Percentiles rank a stretch among this genome's conserved stretches.
phyloP scores from a whole-genome alignment of 805 yeast genomes.

The Candida oleophila region DNA sequence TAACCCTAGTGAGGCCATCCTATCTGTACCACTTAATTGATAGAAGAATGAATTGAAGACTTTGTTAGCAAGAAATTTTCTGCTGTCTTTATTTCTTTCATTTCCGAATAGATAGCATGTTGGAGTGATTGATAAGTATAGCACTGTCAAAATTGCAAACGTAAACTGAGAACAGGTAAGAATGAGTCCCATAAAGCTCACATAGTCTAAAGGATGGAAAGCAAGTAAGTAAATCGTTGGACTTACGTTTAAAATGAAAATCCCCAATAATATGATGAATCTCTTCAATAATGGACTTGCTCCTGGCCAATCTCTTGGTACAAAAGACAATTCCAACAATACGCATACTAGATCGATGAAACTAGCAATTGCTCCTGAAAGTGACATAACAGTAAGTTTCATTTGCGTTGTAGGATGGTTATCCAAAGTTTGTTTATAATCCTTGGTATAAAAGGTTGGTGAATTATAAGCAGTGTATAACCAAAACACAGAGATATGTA shows the following conservation, averaged over 20 bases:
- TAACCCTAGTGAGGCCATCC: constrained; percentile 62
- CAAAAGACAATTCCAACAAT: constrained; percentile 55
- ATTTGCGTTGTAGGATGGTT: constrained; percentile 62
- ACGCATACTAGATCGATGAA: constrained; percentile 57
- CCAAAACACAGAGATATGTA: constrained; percentile 77
- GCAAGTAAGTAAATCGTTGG: constrained; percentile 57
- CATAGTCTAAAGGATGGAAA: constrained; percentile 30
- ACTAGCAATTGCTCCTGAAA: constrained; percentile 66
- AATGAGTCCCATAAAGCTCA: constrained; percentile 34
- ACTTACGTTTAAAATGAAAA: constrained; percentile 43
- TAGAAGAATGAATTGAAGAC: constrained; percentile 63
- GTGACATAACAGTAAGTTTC: constrained; percentile 55
- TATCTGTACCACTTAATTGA: constrained; percentile 50
- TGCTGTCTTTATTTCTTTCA: constrained; percentile 22
- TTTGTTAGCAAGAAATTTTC: constrained; percentile 51
- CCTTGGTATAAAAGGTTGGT: constrained; percentile 61
- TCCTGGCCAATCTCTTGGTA: constrained; percentile 75
- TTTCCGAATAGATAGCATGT: constrained; percentile 53
- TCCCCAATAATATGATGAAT: constrained; percentile 36
- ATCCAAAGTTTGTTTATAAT: constrained; percentile 52
- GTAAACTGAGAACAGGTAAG: constrained; percentile 56
- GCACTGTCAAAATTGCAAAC: constrained; percentile 51
- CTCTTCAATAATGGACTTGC: constrained; percentile 58
- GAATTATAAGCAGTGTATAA: constrained; percentile 68
- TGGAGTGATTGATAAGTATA: constrained; percentile 63